A percentile compares a stretch with the other conserved stretches of the same genome.
These are phyloP conservation scores for Debaryomyces nepalensis DNA, from an alignment of 1,139 yeast species.

Conservation along the genomic window DNA sequence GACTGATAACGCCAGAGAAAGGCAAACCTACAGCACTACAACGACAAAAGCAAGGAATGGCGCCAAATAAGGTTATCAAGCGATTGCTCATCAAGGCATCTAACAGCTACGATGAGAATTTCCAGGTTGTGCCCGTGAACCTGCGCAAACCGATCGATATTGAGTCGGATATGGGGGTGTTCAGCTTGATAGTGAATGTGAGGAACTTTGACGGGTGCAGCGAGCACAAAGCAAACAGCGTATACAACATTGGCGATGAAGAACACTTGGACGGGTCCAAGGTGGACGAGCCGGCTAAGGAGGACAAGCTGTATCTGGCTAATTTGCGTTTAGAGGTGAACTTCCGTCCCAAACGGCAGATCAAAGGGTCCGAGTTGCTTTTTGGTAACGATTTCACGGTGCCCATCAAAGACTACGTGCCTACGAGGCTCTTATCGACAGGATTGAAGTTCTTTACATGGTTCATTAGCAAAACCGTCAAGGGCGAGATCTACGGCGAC, in stretches of 20 bases:
- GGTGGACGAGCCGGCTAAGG: constrained; percentile 16
- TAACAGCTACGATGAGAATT: constrained; percentile 31
- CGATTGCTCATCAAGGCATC: constrained; percentile 43
- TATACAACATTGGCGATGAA: constrained; percentile 38
- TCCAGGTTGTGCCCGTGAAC: constrained; percentile 50
- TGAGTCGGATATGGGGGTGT: constrained; percentile 43
- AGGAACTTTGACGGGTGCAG: constrained; percentile 52
- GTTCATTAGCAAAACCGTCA: constrained; percentile 66
- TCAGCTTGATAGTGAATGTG: constrained; percentile 45
- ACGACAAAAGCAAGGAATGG: too few relatives aligned
- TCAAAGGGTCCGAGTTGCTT: constrained; percentile 55
- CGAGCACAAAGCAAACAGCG: constrained; percentile 40
- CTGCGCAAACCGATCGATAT: constrained; percentile 40
- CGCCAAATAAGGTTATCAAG: constrained; percentile 27
- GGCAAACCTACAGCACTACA: too few relatives aligned
- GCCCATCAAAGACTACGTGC: constrained; percentile 64
- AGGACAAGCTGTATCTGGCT: constrained; percentile 20
- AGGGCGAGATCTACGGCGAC: constrained; percentile 65
- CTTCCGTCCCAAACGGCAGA: constrained; percentile 45
- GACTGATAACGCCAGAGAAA: too few relatives aligned
- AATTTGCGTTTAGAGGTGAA: constrained; percentile 42
- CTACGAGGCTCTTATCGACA: constrained; percentile 48
- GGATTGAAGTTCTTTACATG: constrained; percentile 60
- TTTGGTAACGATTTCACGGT: constrained; percentile 73
- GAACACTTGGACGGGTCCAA: constrained; percentile 33